These are phyloP conservation scores for Beauveria scarabaeidicola DNA, from an alignment of 2,329 filamentous ascomycete genomes.

Conservation along the genomic window DNA sequence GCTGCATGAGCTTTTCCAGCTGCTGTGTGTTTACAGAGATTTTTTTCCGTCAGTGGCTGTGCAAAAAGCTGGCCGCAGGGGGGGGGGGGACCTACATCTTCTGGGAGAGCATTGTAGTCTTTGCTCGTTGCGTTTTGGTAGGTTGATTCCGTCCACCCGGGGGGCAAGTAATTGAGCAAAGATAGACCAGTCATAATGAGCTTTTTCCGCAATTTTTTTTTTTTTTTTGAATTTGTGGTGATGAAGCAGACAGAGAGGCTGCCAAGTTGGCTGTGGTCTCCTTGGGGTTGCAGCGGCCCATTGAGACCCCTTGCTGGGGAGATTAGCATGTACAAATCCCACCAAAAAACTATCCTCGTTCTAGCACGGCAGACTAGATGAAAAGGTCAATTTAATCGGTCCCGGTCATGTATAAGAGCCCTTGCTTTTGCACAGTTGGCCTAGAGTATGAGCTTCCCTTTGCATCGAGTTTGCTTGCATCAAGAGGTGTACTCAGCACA, in stretches of 20 bases:
- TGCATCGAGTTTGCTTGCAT: too few species aligned
- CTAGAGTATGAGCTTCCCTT: too few species aligned
- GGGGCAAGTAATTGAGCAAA: background rate
- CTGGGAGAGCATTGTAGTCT: slow-evolving; percentile 7
- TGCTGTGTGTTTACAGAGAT: background rate
- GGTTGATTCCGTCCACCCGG: background rate
- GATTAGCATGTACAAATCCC: background rate
- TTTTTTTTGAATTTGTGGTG: background rate
- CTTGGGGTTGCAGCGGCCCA: background rate
- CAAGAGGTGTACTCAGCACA: too few species aligned
- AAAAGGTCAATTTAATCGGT: too few species aligned
- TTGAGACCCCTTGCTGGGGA: background rate
- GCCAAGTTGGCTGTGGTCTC: background rate
- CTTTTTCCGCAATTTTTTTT: too few species aligned
- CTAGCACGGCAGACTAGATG: too few species aligned
- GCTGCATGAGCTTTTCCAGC: background rate
- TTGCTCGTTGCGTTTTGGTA: background rate
- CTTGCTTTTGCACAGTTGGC: too few species aligned
- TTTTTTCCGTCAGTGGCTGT: background rate
- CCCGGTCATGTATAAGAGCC: too few species aligned
- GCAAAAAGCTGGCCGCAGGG: background rate
- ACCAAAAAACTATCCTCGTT: background rate
- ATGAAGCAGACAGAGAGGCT: background rate
- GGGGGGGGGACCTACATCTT: background rate
- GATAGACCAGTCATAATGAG: background rate